Evolutionary conservation across 768 basidiomycete genomes (phyloP), one percentile per base, ranked within the genome.

Genomic region (Lentinus tigrinus): DNA sequence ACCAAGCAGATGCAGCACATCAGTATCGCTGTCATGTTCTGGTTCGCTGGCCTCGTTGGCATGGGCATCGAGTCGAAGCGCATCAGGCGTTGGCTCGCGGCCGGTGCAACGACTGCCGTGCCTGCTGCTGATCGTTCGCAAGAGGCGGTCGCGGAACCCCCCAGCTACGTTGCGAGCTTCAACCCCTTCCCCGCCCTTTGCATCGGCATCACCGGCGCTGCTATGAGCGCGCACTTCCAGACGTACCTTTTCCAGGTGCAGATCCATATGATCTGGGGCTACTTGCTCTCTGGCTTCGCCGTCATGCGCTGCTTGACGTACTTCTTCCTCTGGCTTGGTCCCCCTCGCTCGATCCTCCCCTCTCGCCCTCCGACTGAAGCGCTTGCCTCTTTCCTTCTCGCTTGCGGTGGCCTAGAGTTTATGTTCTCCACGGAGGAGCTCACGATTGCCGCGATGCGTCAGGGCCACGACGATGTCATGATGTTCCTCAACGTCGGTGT

Each of bases 1-100:
- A 89, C 93, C 24, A 96, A 94, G 72, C 84, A 97, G 69, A 83
- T 97, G 16, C 93, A 98, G 67, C 96, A 98, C 66, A 95, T 96
- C 54, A 83, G 88, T 54, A 97, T 98, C 62, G 95, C 95, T 65
- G 91, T 87, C 61, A 95, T 95, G 93, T 97, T 95, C 72, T 95
- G 92, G 85, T 95, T 93, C 66, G 93, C 91, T 23, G 95, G 96
- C 11, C 78, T 92, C 7, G 69, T 94, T 2, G 95, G 94, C 24
- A 91, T 97, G 84, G 85, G 86, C 3, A 82, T 98, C 58, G 96
- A 98, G 74, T 91, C 90, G 9, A 86, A 80, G 64, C 75, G 73
- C 14, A 72, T 95, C 21, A 82, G 92, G 13, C 77, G 78, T 57
- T 93, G 92, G 85, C 77, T 97, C 37, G 85, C 89, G 1, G 79